These are phyloP conservation scores for Phytopythium aichiense DNA, from an alignment of 352 stramenopile species.

Conservation along the genomic window DNA sequence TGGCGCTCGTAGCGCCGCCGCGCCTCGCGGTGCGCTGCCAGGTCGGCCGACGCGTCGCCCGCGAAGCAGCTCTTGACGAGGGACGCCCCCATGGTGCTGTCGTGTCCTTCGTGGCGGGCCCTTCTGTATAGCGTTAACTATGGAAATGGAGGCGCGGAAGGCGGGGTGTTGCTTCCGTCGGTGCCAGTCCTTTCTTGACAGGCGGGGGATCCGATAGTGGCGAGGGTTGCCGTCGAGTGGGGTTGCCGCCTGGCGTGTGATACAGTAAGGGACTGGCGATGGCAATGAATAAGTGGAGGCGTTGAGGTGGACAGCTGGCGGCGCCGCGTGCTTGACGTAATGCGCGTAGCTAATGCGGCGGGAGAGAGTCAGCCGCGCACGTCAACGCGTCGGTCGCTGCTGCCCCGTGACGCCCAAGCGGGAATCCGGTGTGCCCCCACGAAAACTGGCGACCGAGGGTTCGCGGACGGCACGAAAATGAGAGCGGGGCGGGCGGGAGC, in stretches of 20 bases:
- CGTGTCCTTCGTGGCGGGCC: too few relatives aligned
- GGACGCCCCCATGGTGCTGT: conserved; percentile 24
- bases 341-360: conserved; percentile 1
- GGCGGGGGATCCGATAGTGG: too few relatives aligned
- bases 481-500: background rate
- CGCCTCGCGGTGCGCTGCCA: conserved; percentile 14
- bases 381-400: too few relatives aligned
- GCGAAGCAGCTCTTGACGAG: conserved; percentile 40
- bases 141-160: background rate
- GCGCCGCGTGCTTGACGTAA: background rate
- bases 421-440: too few relatives aligned
- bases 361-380: background rate
- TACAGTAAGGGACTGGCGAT: background rate
- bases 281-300: too few relatives aligned
- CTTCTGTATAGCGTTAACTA: background rate
- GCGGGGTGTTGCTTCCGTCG: background rate
- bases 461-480: conserved; percentile 4
- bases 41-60: conserved; percentile 13
- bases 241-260: background rate
- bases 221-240: background rate
- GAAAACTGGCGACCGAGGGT: too few relatives aligned
- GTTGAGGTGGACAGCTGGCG: background rate
- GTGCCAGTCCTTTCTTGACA: background rate
- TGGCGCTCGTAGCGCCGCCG: conserved; percentile 22
- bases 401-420: too few relatives aligned